A percentile compares a stretch with the other conserved stretches of the same genome.
These are phyloP conservation scores for Fusarium gaditjirri DNA, from an alignment of 2,329 filamentous ascomycete genomes.

Conservation along the genomic window DNA sequence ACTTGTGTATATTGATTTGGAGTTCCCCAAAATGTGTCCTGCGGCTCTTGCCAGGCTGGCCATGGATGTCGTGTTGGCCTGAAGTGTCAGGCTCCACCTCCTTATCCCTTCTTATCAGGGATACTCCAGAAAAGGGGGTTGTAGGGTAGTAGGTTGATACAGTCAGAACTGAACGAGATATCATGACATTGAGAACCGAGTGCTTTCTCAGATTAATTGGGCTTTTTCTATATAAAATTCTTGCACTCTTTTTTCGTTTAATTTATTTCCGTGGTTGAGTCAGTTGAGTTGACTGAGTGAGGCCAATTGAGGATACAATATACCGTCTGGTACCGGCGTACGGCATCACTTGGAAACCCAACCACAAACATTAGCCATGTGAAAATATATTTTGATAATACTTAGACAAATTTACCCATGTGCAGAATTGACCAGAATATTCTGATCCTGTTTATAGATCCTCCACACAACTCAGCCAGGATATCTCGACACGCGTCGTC, in stretches of 20 bases:
- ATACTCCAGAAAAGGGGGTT: constrained; percentile 34
- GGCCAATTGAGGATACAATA: background rate
- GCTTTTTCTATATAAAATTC: too few relatives aligned
- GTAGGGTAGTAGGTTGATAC: constrained; percentile 17
- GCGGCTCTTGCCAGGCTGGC: constrained; percentile 46
- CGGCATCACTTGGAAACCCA: fast-evolving
- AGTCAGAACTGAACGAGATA: background rate
- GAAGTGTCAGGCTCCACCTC: constrained; percentile 39
- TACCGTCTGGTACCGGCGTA: background rate
- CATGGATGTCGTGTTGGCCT: constrained; percentile 42
- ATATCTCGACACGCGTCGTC: constrained; percentile 24
- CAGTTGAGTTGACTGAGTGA: background rate
- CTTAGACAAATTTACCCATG: background rate
- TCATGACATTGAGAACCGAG: background rate
- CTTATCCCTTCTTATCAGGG: constrained; percentile 35
- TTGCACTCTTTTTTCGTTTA: too few relatives aligned
- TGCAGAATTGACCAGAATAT: background rate
- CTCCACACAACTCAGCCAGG: background rate
- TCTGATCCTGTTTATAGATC: background rate
- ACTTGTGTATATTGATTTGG: constrained; percentile 38
- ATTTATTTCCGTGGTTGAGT: background rate
- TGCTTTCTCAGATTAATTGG: background rate
- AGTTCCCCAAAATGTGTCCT: constrained; percentile 48
- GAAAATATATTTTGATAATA: too few relatives aligned
- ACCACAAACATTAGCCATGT: too few relatives aligned